Base-by-base conservation (phyloP, 257 asterid genomes). In the Solanum phureja region DNA sequence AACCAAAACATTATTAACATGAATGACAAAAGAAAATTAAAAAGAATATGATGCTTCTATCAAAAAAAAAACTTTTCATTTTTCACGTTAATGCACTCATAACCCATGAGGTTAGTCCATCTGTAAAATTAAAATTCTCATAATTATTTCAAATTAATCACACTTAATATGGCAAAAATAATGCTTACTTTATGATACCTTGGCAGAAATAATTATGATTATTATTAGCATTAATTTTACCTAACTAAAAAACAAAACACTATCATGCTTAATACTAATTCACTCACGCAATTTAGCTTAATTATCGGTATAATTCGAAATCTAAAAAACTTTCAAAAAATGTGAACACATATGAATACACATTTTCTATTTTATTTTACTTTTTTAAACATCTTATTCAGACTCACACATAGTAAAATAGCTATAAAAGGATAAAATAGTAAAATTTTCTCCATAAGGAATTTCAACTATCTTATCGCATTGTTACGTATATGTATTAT, bases 61-160 rank as follows among this genome's bases (percentile, higher is more conserved):
- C 13, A 44, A 62, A 86, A 87, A 86, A 87, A 46, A 62, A 49
- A 46, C 19, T n/a, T 21, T 21, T 60, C 11, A 60, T 23, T 60
- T 82, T 18, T 56, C 90, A 74, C 90, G 89, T 86, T 91, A 88
- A 77, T 88, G 88, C 88, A 87, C 90, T 87, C 93, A 87, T 87
- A 86, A 29, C 84, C 84, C 91, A 87, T 87, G 88, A 87, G 87
- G 58, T 71, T 77, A 83, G 62, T 87, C 93, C 87, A 82, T 89
- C 88, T 90, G 68, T 89, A 71, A 87, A 49, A 73, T 69, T 69
- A 56, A 71, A 82, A 24, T 18, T 31, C 64, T 86, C 72, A n/a
- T 79, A 14, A 79, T 87, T 69, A 79, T 89, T 64, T 49, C 44
- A 46, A 56, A 88, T 86, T 86, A 68, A 27, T 85, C 60, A 85